Evolutionary conservation across 2,329 filamentous ascomycete genomes (phyloP).

Genomic region (Sporothrix schenckii): DNA sequence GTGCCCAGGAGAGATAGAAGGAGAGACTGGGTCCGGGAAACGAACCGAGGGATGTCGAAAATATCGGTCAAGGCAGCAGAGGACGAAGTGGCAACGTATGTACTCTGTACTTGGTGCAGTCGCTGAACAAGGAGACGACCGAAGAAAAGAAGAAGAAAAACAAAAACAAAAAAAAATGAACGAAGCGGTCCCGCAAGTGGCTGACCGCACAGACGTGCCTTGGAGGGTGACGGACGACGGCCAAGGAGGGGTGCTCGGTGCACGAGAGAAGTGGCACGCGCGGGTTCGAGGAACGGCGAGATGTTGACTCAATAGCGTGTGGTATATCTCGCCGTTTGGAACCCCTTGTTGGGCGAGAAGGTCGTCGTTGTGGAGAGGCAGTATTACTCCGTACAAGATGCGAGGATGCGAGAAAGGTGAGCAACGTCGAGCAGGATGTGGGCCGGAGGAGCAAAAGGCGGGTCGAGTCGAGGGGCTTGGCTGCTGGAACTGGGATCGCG

Average conservation of each 20-base stretch:
- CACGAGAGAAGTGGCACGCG: slow-evolving; percentile 16
- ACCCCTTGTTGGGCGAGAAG: slow-evolving; percentile 8
- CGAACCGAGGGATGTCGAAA: slow-evolving; percentile 1
- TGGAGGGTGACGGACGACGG: background rate
- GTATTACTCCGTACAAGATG: background rate
- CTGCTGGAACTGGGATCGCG: slow-evolving; percentile 19
- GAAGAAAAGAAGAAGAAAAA: background rate
- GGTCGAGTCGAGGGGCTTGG: slow-evolving; percentile 26
- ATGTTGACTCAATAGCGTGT: slow-evolving; percentile 1
- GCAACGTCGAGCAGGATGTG: slow-evolving; percentile 7
- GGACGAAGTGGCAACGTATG: background rate
- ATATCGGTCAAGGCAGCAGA: background rate
- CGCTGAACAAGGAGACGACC: background rate
- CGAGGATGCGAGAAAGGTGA: background rate
- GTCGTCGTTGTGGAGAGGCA: background rate
- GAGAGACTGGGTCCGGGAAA: slow-evolving; percentile 26
- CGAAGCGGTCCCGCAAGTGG: slow-evolving; percentile 20
- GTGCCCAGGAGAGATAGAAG: background rate
- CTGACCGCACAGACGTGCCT: slow-evolving; percentile 28
- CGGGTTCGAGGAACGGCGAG: background rate
- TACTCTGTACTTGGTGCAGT: background rate
- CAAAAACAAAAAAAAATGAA: background rate
- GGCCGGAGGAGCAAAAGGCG: slow-evolving; percentile 23
- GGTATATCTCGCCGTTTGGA: background rate
- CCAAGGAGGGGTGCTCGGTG: background rate